Evolutionary conservation across 1,284 basidiomycete genomes (phyloP).

Genomic region (Caloboletus inedulis): DNA sequence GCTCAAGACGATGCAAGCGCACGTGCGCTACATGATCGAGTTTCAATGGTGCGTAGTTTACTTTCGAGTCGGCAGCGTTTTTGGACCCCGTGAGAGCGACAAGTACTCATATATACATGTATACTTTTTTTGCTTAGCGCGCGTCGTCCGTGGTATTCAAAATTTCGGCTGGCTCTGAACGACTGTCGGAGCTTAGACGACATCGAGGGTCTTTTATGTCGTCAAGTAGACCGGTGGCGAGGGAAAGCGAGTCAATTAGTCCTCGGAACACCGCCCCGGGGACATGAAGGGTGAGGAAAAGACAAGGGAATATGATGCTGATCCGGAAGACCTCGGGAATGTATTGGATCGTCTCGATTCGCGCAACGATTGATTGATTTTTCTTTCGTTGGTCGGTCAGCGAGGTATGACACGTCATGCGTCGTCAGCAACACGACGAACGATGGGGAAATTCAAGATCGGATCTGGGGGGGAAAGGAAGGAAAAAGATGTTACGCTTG

Average conservation of each 20-base stretch:
- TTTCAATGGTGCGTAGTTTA: constrained; percentile 52
- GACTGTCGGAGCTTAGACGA: constrained; percentile 44
- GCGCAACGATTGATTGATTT: not conserved
- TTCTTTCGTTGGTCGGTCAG: not conserved
- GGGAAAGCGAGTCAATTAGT: constrained; percentile 31
- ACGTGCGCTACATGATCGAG: constrained; percentile 60
- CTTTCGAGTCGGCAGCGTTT: not conserved
- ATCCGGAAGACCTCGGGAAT: constrained; percentile 4
- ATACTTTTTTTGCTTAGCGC: constrained; percentile 31
- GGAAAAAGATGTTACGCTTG: not conserved
- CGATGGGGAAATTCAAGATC: not conserved
- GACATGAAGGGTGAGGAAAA: constrained; percentile 2
- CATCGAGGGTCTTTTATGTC: constrained; percentile 44
- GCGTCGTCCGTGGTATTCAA: constrained; percentile 53
- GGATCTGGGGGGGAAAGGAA: not conserved
- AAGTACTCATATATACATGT: not conserved
- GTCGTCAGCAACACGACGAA: not conserved
- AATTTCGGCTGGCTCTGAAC: constrained; percentile 48
- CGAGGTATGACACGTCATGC: not conserved
- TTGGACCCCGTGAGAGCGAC: not conserved
- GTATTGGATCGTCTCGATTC: not conserved
- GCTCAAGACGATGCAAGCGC: constrained; percentile 49
- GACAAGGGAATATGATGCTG: not conserved
- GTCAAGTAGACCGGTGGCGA: constrained; percentile 51
- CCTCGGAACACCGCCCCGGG: not conserved